phyloP scores from a whole-genome alignment of 2,329 filamentous ascomycete species.

The Periconia digitata region DNA sequence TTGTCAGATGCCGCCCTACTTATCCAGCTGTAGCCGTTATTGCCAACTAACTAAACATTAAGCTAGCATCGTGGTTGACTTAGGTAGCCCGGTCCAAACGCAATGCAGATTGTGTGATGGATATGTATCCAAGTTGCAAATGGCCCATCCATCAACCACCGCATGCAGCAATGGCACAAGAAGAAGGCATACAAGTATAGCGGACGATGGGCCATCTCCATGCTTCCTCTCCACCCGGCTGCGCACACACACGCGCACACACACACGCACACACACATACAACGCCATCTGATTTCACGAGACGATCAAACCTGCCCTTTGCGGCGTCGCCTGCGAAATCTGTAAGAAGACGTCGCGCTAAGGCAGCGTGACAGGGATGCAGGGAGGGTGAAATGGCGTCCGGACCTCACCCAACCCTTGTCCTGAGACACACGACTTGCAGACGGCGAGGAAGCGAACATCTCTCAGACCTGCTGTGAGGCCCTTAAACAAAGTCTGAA shows the following conservation, averaged over 20 bases:
- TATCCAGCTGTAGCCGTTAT: too few relatives aligned
- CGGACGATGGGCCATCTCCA: too few relatives aligned
- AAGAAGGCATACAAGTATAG: too few relatives aligned
- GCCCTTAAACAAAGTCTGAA: slow-evolving; percentile 6
- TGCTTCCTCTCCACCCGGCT: neutral
- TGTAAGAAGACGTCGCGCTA: neutral
- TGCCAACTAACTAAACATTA: too few relatives aligned
- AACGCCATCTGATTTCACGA: neutral
- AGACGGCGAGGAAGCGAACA: neutral
- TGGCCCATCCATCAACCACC: too few relatives aligned
- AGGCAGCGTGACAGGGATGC: neutral
- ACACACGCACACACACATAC: too few relatives aligned
- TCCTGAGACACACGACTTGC: neutral
- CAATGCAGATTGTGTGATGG: too few relatives aligned
- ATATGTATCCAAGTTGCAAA: too few relatives aligned
- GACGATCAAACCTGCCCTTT: neutral
- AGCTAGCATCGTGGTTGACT: too few relatives aligned
- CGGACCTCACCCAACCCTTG: neutral
- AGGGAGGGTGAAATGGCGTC: neutral
- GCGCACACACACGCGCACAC: neutral
- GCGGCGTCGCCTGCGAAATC: neutral
- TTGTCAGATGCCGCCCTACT: too few relatives aligned
- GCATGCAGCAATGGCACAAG: too few relatives aligned
- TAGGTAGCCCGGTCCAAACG: too few relatives aligned
- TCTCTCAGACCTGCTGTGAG: neutral